Base-by-base conservation (phyloP, 2,329 filamentous ascomycete species). In the Fusarium begoniae region DNA sequence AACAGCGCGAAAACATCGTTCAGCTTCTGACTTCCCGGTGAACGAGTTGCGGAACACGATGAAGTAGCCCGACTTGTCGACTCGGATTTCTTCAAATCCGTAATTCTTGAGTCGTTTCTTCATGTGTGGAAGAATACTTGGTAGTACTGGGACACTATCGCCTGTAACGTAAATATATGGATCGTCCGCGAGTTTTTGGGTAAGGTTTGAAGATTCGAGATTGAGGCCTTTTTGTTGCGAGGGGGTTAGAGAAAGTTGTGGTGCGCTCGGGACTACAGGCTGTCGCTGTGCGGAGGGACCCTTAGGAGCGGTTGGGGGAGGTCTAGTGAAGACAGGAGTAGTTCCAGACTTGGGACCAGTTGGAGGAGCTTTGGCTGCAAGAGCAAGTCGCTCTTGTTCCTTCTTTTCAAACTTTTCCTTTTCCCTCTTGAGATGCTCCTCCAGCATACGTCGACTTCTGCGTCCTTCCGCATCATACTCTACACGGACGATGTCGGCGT, bases 111-210 rank as follows among this genome's bases (percentile, higher is more conserved):
- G 86, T 57, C 96, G 90, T 82, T 96, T 97, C 84, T 94, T 94
- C 84, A 99, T 89, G 84, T 99, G 96, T 8, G 93, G 91, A 63
- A 98, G 90, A 3, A 96, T 98, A 30, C 94, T 93, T 38, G 89
- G 88, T 79, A 98, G 90, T 18, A 97, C 93, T 3, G 96, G 96
- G 4, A 99, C 96, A 75, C 93, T 95, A 68, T 91, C 90, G 75
- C 94, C 90, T n/a, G 94, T 88, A 65, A 99, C 92, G 80, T 97
- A 98, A 43, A 98, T 91, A 80, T 98, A 98, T 1, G 96, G 96
- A 67, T 94, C 91, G 58, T 91, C 89, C 79, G 92, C 91, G 58
- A 98, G 90, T 73, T 91, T 91, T 40, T 88, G 85, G 28, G 93
- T 84, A 48, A 97, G 87, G 7, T 89, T 90, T 57, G 90, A 89